These are phyloP conservation scores for Onygenales sp. DNA, from an alignment of 2,329 filamentous ascomycete species.

Conservation along the genomic window DNA sequence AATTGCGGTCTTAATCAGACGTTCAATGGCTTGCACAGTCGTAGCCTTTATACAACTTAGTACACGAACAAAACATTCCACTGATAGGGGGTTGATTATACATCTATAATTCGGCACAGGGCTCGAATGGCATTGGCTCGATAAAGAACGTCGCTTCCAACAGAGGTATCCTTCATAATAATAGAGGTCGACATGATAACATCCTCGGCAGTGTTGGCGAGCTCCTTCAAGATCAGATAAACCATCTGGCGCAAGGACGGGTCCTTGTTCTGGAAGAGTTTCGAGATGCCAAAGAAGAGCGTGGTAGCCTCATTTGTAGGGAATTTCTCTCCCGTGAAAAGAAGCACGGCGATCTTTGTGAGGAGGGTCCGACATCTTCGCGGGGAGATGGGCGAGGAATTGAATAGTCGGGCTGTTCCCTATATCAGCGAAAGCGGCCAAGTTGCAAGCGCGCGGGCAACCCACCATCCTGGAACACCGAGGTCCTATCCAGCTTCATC, in stretches of 20 bases:
- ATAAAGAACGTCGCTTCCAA: slow-evolving; percentile 87
- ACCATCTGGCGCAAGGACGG: slow-evolving; percentile 97
- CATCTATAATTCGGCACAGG: slow-evolving; percentile 92
- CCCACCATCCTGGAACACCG: slow-evolving; percentile 97
- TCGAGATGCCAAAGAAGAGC: slow-evolving; percentile 97
- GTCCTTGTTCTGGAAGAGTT: slow-evolving; percentile 99
- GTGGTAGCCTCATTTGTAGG: slow-evolving; percentile 94
- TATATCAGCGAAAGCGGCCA: slow-evolving; percentile 8
- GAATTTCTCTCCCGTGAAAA: slow-evolving; percentile 96
- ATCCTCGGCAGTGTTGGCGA: slow-evolving; percentile 90
- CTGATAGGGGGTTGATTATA: slow-evolving; percentile 36
- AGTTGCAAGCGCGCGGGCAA: slow-evolving; percentile 12
- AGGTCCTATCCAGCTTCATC: slow-evolving; percentile 95
- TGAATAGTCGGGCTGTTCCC: slow-evolving; percentile 79
- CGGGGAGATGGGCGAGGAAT: slow-evolving; percentile 91
- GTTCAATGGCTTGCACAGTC: slow-evolving; percentile 94
- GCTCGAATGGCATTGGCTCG: slow-evolving; percentile 93
- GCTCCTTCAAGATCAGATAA: slow-evolving; percentile 94
- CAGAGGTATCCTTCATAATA: slow-evolving; percentile 98
- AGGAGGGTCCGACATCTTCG: slow-evolving; percentile 95
- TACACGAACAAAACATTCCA: background rate
- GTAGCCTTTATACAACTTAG: slow-evolving; percentile 53
- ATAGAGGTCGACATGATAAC: slow-evolving; percentile 99
- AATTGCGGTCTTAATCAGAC: slow-evolving; percentile 97
- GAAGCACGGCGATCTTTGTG: slow-evolving; percentile 90